These are phyloP conservation scores for Barbarea vulgaris DNA, from an alignment of 345 rosid species.

Conservation along the genomic window DNA sequence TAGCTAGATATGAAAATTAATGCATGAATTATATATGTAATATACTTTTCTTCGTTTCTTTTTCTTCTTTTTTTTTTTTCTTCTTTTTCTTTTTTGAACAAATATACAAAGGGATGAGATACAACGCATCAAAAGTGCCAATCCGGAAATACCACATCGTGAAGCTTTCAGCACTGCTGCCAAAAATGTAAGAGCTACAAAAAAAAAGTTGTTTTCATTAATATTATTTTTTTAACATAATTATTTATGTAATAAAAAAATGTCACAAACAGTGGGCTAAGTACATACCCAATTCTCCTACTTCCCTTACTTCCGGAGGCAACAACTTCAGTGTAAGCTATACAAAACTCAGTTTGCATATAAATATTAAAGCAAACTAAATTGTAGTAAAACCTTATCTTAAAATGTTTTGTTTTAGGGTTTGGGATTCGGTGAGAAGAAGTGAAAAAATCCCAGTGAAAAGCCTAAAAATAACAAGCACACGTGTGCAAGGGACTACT, in stretches of 20 bases:
- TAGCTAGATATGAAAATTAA: neutral
- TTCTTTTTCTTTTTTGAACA: neutral
- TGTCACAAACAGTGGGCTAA: constrained; percentile 75
- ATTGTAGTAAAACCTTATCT: neutral
- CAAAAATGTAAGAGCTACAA: constrained; percentile 90
- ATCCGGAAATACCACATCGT: constrained; percentile 95
- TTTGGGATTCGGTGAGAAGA: constrained; percentile 45
- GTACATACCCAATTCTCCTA: constrained; percentile 79
- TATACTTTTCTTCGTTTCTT: too few relatives aligned
- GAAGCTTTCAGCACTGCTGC: constrained; percentile 98
- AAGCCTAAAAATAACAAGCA: constrained; percentile 32
- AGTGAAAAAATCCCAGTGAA: constrained; percentile 19
- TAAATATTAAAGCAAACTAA: neutral
- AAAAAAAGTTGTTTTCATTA: constrained; percentile 6
- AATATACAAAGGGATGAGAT: constrained; percentile 77
- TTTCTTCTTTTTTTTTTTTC: too few relatives aligned
- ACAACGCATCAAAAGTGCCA: constrained; percentile 91
- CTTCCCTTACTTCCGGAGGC: constrained; percentile 58
- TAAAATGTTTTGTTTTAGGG: constrained; percentile 38
- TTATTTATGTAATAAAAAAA: neutral
- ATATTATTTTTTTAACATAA: neutral
- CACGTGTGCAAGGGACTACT: constrained; percentile 30
- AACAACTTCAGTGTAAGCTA: constrained; percentile 51
- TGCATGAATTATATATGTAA: neutral
- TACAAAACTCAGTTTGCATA: neutral